Base-by-base conservation (phyloP, 1,284 basidiomycete species). In the Boletus semigastroideus region DNA sequence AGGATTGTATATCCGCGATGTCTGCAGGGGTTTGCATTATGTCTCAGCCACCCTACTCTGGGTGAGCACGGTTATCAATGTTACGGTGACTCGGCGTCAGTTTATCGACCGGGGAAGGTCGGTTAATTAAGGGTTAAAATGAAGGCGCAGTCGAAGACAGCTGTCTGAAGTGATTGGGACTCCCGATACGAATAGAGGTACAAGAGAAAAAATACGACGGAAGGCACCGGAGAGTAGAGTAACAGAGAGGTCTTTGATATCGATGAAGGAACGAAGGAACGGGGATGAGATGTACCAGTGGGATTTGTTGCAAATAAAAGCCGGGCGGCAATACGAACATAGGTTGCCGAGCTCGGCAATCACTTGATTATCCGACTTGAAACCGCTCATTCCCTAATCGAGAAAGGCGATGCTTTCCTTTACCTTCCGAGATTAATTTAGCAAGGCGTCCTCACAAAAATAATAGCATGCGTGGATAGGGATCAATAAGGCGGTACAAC, bases 91-190 rank as follows among this genome's bases (percentile, higher is more conserved):
- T 58, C 66, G 66, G 66, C 69, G 68, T 69, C 69, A 64, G 66
- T 68, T 68, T 68, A 72, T 70, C 66, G 68, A 72, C 66, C 66
- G 66, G 69, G 66, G 67, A 62, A 64, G 68, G 62, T 71, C 66
- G 69, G 66, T 70, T 69, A 72, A 72, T 68, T 68, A 70, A 69
- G 67, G 55, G 62, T 52, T 68, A 53, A 68, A 52, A 69, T 70
- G 66, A 68, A 63, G 47, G 49, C 56, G 50, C 31, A 38, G 50
- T 51, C 46, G 50, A 53, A 52, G 54, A 52, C 38, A 42, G 51
- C 42, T 46, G 46, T 51, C 43, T 41, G 49, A 49, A 41, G 51
- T 17, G 47, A 47, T 34, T 25, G 33, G 46, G 42, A 38, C 17
- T 16, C 47, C 41, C 20, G 42, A 52, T 19, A 46, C 38, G 45